Conservation (phyloP, 2,329 filamentous ascomycete species). For the Sarocladium kiliense region DNA sequence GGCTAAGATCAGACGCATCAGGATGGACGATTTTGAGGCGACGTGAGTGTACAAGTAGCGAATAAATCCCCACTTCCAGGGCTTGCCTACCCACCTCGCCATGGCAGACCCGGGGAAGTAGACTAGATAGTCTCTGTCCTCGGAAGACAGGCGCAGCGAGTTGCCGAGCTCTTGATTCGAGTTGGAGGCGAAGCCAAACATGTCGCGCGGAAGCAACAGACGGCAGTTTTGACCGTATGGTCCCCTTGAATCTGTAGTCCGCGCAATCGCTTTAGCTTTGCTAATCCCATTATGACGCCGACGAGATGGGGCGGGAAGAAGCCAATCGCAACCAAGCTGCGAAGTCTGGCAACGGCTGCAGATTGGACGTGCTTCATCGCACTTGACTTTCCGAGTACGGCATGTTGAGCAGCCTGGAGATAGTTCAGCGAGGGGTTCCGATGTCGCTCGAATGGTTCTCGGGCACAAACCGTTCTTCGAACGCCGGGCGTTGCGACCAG, state of each 20-base stretch:
- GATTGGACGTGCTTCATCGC: slow-evolving; percentile 27
- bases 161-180: neutral
- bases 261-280: no score
- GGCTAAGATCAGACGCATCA: slow-evolving; percentile 1
- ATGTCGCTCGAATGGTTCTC: no score
- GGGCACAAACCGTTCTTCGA: no score
- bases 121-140: neutral
- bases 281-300: no score
- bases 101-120: neutral
- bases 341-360: slow-evolving; percentile 27
- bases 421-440: no score
- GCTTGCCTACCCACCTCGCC: neutral
- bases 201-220: neutral
- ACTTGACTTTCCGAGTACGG: slow-evolving; percentile 31
- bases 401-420: slow-evolving; percentile 33
- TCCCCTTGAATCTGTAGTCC: no score
- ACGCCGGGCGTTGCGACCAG: no score
- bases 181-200: neutral
- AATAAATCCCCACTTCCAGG: neutral
- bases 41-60: neutral
- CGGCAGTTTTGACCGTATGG: neutral
- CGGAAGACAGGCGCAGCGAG: neutral
- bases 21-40: neutral
- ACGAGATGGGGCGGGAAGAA: no score
- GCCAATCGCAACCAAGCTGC: slow-evolving; percentile 20